phyloP scores from a whole-genome alignment of 2,329 filamentous ascomycete species.

The Diplodia mutila region DNA sequence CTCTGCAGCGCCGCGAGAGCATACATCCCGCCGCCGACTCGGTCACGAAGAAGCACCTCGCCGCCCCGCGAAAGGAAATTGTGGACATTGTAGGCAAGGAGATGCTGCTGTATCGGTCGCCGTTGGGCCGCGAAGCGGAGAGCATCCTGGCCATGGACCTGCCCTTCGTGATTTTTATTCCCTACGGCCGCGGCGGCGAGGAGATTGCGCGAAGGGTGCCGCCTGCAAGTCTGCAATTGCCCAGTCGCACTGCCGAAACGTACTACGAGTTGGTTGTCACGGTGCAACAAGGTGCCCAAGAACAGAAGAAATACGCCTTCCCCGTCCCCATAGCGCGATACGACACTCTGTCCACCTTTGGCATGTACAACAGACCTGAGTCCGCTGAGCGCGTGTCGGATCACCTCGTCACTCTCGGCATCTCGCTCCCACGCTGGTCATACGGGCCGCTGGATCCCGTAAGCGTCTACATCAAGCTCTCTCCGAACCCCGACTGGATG shows the following conservation, averaged over 20 bases:
- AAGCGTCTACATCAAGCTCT: slow-evolving; percentile 91
- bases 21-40: slow-evolving; percentile 97
- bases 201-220: slow-evolving; percentile 89
- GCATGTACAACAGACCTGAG: slow-evolving; percentile 98
- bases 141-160: slow-evolving; percentile 94
- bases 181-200: slow-evolving; percentile 87
- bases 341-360: slow-evolving; percentile 96
- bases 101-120: slow-evolving; percentile 86
- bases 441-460: slow-evolving; percentile 96
- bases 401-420: slow-evolving; percentile 87
- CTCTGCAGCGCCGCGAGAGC: slow-evolving; percentile 88
- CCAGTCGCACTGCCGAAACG: slow-evolving; percentile 93
- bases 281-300: slow-evolving; percentile 84
- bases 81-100: slow-evolving; percentile 95
- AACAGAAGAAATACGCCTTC: slow-evolving; percentile 89
- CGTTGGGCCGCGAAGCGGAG: slow-evolving; percentile 81
- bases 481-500: slow-evolving; percentile 89
- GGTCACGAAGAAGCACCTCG: slow-evolving; percentile 86
- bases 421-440: slow-evolving; percentile 92
- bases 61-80: slow-evolving; percentile 86
- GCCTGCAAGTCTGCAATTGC: slow-evolving; percentile 86
- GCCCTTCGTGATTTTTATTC: slow-evolving; percentile 96
- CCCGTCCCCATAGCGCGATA: slow-evolving; percentile 90
- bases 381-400: slow-evolving; percentile 83
- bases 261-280: slow-evolving; percentile 96